A percentile compares a stretch with the other conserved stretches of the same genome.
These are phyloP conservation scores for Aureobasidium vineae DNA, from an alignment of 2,329 filamentous ascomycete genomes.

Conservation along the genomic window DNA sequence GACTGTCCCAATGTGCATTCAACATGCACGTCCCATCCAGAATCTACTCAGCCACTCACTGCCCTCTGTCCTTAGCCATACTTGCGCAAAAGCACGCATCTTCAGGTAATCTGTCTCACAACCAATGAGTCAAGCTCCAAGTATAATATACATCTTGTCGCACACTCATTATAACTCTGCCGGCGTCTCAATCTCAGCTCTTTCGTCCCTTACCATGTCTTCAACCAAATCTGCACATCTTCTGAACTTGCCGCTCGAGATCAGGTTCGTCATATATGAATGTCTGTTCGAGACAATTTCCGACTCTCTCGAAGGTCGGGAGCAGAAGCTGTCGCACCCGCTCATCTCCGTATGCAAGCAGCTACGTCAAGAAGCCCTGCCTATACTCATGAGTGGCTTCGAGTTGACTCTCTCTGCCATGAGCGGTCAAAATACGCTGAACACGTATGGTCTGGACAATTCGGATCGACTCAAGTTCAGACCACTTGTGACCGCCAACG, in stretches of 20 bases:
- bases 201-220: neutral
- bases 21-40: neutral
- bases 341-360: neutral
- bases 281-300: neutral
- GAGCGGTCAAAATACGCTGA: neutral
- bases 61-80: neutral
- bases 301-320: neutral
- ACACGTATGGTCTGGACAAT: neutral
- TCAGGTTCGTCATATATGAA: neutral
- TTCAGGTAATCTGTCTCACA: neutral
- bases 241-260: neutral
- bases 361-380: neutral
- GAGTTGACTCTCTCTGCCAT: neutral
- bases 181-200: too few relatives aligned
- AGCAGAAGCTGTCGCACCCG: neutral
- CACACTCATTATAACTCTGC: neutral
- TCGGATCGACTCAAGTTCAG: neutral
- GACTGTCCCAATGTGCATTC: neutral
- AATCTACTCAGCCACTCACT: neutral
- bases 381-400: neutral
- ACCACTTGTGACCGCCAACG: neutral
- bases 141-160: neutral
- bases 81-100: neutral
- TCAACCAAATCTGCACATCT: neutral
- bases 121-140: neutral